Percentiles rank a stretch among this genome's conserved stretches.
phyloP scores from a whole-genome alignment of 2,329 filamentous ascomycete genomes.

The Biscogniauxia marginata region DNA sequence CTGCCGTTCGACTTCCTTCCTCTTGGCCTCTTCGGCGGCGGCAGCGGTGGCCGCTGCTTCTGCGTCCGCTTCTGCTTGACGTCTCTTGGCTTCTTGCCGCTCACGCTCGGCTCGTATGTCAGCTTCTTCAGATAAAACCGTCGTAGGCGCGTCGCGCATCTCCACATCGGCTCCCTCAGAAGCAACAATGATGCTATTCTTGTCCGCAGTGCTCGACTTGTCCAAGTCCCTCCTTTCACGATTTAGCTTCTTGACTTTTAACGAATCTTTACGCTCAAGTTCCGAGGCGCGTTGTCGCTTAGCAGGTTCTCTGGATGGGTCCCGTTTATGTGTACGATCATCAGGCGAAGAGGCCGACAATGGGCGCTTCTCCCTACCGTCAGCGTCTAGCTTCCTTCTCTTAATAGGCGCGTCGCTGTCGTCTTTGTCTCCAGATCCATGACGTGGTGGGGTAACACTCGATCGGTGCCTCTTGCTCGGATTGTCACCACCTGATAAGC shows the following conservation, averaged over 20 bases:
- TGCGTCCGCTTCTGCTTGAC: conserved; percentile 35
- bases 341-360: conserved; percentile 47
- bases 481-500: conserved; percentile 49
- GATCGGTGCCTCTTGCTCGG: conserved; percentile 57
- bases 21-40: conserved; percentile 28
- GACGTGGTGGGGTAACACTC: conserved; percentile 57
- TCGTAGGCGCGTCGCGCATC: conserved; percentile 49
- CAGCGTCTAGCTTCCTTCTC: conserved; percentile 55
- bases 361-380: conserved; percentile 49
- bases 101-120: conserved; percentile 35
- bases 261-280: conserved; percentile 34
- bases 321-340: conserved; percentile 44
- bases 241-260: conserved; percentile 40
- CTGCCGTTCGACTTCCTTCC: conserved; percentile 31
- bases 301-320: conserved; percentile 40
- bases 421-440: conserved; percentile 53
- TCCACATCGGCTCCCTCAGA: conserved; percentile 56
- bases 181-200: conserved; percentile 54
- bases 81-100: conserved; percentile 36
- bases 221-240: conserved; percentile 42
- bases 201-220: conserved; percentile 44
- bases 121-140: conserved; percentile 25
- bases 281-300: conserved; percentile 36
- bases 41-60: conserved; percentile 24
- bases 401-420: conserved; percentile 52